phyloP scores from a whole-genome alignment of 129 eudicot species.

The Lactuca sativa region DNA sequence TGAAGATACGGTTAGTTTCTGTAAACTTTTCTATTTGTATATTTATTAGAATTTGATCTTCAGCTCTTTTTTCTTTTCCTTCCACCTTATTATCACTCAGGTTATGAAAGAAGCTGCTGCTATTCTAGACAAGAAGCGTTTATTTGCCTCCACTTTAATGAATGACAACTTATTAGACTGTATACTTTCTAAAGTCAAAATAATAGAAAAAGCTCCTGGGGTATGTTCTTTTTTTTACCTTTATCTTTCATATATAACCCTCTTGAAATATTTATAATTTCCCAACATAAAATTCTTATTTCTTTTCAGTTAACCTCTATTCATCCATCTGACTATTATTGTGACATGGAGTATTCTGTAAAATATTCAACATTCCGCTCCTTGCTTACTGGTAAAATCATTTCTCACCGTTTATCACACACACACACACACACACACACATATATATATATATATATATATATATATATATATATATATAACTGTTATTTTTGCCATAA shows the following conservation, averaged over 20 bases:
- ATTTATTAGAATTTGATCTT: conserved; percentile 6
- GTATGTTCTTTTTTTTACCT: conserved; percentile 41
- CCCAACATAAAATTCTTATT: conserved; percentile 1
- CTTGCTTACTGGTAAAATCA: conserved; percentile 51
- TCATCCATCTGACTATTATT: conserved; percentile 64
- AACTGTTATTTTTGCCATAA: conserved; percentile 22
- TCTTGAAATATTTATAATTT: conserved; percentile 13
- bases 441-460: background rate
- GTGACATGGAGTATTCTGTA: conserved; percentile 93
- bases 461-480: background rate
- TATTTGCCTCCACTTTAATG: conserved; percentile 72
- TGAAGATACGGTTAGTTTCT: conserved; percentile 72
- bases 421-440: background rate
- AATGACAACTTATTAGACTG: conserved; percentile 87
- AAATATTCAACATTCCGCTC: conserved; percentile 84
- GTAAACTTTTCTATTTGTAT: conserved; percentile 8
- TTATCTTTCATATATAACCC: background rate
- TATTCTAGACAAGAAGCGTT: conserved; percentile 73
- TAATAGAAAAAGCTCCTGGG: conserved; percentile 46
- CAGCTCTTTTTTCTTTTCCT: background rate
- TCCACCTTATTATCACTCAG: conserved; percentile 41
- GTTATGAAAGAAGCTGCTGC: conserved; percentile 66
- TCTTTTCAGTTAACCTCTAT: conserved; percentile 27
- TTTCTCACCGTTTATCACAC: background rate
- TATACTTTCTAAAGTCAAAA: conserved; percentile 69